Base-by-base conservation (phyloP, 148 eudicot genomes). In the Persicaria maculosa region DNA sequence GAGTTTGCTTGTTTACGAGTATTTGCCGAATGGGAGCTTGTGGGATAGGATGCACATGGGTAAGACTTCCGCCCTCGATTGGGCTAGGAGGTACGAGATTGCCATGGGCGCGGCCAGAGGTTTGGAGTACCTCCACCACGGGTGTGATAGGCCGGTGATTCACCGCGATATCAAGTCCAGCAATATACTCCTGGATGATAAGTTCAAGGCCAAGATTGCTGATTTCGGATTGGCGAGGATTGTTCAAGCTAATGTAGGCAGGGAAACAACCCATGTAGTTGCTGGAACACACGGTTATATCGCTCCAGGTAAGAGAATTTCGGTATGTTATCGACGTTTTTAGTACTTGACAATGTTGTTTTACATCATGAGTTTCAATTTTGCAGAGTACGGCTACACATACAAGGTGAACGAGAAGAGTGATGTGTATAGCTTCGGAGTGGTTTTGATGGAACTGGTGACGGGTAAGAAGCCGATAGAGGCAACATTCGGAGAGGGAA, bases 141-240 rank as follows among this genome's bases (percentile, higher is more conserved):
- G 96, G 43, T 90, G 88, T 25, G 98, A 90, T 48, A 75, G 79
- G 72, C 92, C 97, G 4, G 80, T 95, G 58, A 86, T 95, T 69
- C 98, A 95, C 69, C 82, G 98, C 5, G 98, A 95, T 74, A 91
- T 95, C 10, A 95, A 95, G 85, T 95, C 98, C 0, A 95, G 97
- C 72, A 95, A 95, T 76, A 92, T 95, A 14, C 83, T 95, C 77
- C 75, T 95, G 68, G 98, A 95, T 47, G 92, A 95, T 85, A 71
- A 81, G 20, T 72, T 87, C 74, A 95, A 90, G 86, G 92, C 98
- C 19, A 72, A 91, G 68, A 95, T 95, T 50, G 98, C 98, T 9
- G 98, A 95, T 85, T 95, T 95, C 61, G 98, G 98, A 15, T 88
- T 95, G 0, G 97, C 98, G 0, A 95, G 86, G 89, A 89, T 95